phyloP scores from a whole-genome alignment of 164 flowering plant genomes.

The Berberis vulgaris region DNA sequence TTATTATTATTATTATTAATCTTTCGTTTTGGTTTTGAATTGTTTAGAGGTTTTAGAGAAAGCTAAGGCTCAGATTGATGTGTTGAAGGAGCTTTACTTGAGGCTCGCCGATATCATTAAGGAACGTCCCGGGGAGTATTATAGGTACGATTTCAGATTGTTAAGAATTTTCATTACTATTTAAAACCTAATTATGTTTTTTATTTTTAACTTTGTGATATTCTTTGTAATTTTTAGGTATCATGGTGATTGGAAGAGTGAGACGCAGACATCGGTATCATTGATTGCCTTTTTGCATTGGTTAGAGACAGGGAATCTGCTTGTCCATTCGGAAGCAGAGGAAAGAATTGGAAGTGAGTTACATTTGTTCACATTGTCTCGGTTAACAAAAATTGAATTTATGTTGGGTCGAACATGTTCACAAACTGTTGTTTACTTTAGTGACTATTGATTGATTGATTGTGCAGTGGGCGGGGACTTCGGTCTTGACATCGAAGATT shows the following conservation, averaged over 20 bases:
- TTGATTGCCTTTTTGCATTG: slow-evolving; percentile 86
- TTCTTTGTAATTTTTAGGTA: slow-evolving; percentile 35
- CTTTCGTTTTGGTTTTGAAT: background rate
- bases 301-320: slow-evolving; percentile 78
- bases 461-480: slow-evolving; percentile 74
- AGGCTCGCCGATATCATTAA: slow-evolving; percentile 51
- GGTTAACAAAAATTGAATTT: no score
- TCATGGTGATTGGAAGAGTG: slow-evolving; percentile 94
- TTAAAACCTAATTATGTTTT: background rate
- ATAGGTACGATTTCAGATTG: slow-evolving; percentile 37
- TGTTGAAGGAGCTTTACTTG: slow-evolving; percentile 39
- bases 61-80: slow-evolving; percentile 46
- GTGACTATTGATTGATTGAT: slow-evolving; percentile 9
- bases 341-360: slow-evolving; percentile 77
- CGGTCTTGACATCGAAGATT: slow-evolving; percentile 87
- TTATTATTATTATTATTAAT: background rate
- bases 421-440: background rate
- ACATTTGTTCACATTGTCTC: background rate
- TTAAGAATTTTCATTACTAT: background rate
- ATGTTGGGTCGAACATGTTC: background rate
- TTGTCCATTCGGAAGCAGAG: slow-evolving; percentile 75
- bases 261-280: slow-evolving; percentile 79
- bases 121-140: slow-evolving; percentile 73
- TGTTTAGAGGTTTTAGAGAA: slow-evolving; percentile 69
- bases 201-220: background rate